These are phyloP conservation scores for Mrakia frigida DNA, from an alignment of 768 basidiomycete genomes.

Conservation along the genomic window DNA sequence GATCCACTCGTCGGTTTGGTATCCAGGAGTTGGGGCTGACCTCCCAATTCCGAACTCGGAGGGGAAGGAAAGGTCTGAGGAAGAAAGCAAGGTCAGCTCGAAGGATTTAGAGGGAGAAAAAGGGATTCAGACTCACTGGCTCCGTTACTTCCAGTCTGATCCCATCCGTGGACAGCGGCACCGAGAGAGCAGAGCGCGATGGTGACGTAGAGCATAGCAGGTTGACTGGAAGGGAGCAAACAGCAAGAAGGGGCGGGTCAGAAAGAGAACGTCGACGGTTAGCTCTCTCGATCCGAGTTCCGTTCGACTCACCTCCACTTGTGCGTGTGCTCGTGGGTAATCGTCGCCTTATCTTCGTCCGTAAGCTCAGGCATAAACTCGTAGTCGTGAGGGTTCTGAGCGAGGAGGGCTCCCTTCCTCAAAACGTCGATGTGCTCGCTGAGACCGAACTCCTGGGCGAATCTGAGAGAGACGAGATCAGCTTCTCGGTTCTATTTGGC, in stretches of 20 bases:
- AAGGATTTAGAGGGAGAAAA: background rate
- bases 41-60: slow-evolving; percentile 50
- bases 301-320: background rate
- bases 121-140: slow-evolving; percentile 34
- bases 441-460: background rate
- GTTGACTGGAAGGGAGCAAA: slow-evolving; percentile 3
- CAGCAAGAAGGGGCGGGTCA: background rate
- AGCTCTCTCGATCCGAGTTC: background rate
- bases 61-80: slow-evolving; percentile 57
- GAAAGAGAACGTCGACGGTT: background rate
- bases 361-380: slow-evolving; percentile 12
- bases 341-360: slow-evolving; percentile 15
- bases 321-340: slow-evolving; percentile 5
- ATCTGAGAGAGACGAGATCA: background rate
- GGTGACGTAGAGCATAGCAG: slow-evolving; percentile 23
- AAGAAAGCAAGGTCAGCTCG: background rate
- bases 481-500: background rate
- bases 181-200: slow-evolving; percentile 22
- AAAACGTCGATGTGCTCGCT: background rate
- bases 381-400: slow-evolving; percentile 23
- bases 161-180: slow-evolving; percentile 50
- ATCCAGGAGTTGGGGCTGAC: slow-evolving; percentile 41
- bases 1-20: slow-evolving; percentile 59
- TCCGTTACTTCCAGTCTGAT: slow-evolving; percentile 55
- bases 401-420: slow-evolving; percentile 26